A percentile compares a stretch with the other conserved stretches of the same genome.
Conservation (phyloP, 116 monocot genomes). For the Posidonia oceanica region DNA sequence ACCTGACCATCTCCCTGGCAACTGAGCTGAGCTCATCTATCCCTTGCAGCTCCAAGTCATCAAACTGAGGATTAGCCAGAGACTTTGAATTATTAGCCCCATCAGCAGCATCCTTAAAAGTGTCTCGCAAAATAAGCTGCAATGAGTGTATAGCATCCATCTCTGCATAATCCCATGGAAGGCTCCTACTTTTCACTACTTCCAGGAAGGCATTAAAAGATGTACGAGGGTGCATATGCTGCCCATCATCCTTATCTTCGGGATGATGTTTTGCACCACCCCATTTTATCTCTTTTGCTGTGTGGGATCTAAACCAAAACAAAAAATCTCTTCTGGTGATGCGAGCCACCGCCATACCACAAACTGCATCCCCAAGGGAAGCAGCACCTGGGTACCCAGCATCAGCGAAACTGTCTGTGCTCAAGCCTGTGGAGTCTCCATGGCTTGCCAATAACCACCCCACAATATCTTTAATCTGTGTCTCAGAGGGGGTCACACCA, state of each 20-base stretch:
- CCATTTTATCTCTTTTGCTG: conserved; percentile 89
- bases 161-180: conserved; percentile 86
- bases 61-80: conserved; percentile 21
- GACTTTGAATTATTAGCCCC: conserved; percentile 36
- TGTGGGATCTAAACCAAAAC: conserved; percentile 91
- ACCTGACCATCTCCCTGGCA: conserved; percentile 82
- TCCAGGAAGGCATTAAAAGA: conserved; percentile 87
- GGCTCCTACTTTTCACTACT: conserved; percentile 76
- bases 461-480: conserved; percentile 66
- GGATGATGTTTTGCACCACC: conserved; percentile 92
- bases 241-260: conserved; percentile 74
- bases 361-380: conserved; percentile 57
- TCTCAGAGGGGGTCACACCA: conserved; percentile 55
- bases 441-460: conserved; percentile 52
- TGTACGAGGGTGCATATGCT: conserved; percentile 66
- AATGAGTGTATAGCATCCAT: conserved; percentile 86
- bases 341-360: conserved; percentile 76
- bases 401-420: conserved; percentile 75
- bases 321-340: conserved; percentile 55
- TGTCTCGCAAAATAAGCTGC: conserved; percentile 76
- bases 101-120: conserved; percentile 42
- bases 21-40: conserved; percentile 70
- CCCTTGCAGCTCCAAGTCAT: conserved; percentile 41
- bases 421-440: conserved; percentile 64
- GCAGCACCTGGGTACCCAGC: conserved; percentile 64